Base-by-base conservation (phyloP, 2,329 filamentous ascomycete genomes). In the Neopestalotiopsis sp. region DNA sequence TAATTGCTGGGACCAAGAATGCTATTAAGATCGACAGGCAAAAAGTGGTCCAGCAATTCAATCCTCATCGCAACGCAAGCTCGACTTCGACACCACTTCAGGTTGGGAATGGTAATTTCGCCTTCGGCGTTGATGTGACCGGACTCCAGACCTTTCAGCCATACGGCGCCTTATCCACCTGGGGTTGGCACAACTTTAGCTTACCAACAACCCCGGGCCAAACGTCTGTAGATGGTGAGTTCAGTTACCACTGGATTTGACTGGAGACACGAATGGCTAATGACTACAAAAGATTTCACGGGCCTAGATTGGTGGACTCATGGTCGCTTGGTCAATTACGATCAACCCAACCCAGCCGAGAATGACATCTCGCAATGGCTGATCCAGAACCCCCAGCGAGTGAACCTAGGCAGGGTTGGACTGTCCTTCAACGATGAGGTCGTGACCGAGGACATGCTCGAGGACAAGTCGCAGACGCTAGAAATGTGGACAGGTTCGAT, bases 11-110 rank as follows among this genome's bases (percentile, higher is more conserved):
- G 30, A 56, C 56, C 53, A 57, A 57, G 53, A 13, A 14, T 42
- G 14, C 14, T 10, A 49, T 58, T 9, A 63, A 40, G 14, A 79
- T 81, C 68, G 72, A 76, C 45, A 77, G 81, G 61, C 75, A 73
- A 20, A 74, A 74, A 45, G 75, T 83, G 4, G 78, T 83, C 30
- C 78, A 74, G 66, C 74, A 74, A 9, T 86, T 85, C 76, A 88
- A 86, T 68, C 81, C 85, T 42, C 78, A 74, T 61, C 83, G 86
- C 20, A 86, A 82, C 76, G 80, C 79, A 56, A 86, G 82, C 68
- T 85, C 85, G 3, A 72, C 77, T 17, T 83, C 83, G 24, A 89
- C 87, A 10, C 87, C 87, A 0, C 76, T 89, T 49, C 83, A 85
- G 70, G 83, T 86, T 2, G 84, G 83, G 38, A 85, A 85, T 71